Base-by-base conservation (phyloP, 2,329 filamentous ascomycete genomes). In the Hymenoscyphus linearis region DNA sequence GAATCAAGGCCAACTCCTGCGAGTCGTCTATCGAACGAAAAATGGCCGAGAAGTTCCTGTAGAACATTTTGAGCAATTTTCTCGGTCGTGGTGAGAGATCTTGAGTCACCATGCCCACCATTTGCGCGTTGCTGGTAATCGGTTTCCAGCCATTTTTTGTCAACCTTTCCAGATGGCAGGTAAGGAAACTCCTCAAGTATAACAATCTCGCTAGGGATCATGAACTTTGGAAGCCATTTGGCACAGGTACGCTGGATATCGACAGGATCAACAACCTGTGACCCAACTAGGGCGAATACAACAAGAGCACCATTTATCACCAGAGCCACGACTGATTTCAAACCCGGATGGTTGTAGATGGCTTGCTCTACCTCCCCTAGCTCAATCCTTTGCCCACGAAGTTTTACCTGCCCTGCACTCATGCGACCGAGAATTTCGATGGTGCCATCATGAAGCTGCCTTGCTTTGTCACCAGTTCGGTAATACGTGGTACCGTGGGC, bases 401-500 rank as follows among this genome's bases (percentile, higher is more conserved):
- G 79, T 74, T 96, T 96, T 57, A 96, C 86, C 73, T 97, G 93
- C 0, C 90, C 91, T 56, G 85, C 84, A 2, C 84, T 83, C 13
- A 96, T 86, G 12, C 93, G 86, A 0, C 93, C 93, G 36, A 93
- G 80, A 69, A 90, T 96, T 72, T 96, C 89, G n/a, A 97, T 79
- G 0, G 81, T 83, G 0, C 91, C 90, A 62, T 89, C 80, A 0
- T 79, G 67, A 1, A 82, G 80, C 55, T 96, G 80, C 25, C 83
- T 82, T 4, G 89, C 93, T 70, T 89, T 91, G 74, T 97, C 93
- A 0, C 92, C 92, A 0, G 92, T 96, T 34, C 90, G 83, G 73
- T 97, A 97, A 0, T 96, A 76, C 3, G 80, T 79, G 3, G 90
- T 92, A 14, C 76, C 67, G 0, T 79, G 76, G 27, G 87, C 85